A percentile compares a stretch with the other conserved stretches of the same genome.
phyloP scores from a whole-genome alignment of 768 basidiomycete species.

The Trametopsis cervina region DNA sequence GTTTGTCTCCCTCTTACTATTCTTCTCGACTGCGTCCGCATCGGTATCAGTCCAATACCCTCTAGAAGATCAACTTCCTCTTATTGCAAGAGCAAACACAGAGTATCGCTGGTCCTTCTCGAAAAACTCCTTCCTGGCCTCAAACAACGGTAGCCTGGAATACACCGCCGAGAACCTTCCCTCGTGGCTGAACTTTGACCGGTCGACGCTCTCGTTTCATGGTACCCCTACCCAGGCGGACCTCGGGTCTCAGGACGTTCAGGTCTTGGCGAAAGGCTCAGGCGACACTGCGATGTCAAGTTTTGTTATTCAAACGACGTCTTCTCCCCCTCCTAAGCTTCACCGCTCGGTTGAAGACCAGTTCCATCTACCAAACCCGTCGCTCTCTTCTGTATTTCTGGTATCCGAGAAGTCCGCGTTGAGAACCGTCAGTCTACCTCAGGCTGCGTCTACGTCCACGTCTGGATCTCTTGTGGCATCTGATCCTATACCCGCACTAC shows the following conservation, averaged over 20 bases:
- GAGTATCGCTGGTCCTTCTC: slow-evolving; percentile 69
- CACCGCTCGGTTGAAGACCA: slow-evolving; percentile 48
- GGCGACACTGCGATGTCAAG: slow-evolving; percentile 38
- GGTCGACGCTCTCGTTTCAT: slow-evolving; percentile 46
- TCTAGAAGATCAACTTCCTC: slow-evolving; percentile 67
- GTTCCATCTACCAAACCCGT: slow-evolving; percentile 52
- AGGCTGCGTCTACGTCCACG: no score
- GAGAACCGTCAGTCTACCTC: no score
- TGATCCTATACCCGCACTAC: slow-evolving; percentile 39
- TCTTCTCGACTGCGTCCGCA: slow-evolving; percentile 28
- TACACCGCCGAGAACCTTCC: slow-evolving; percentile 60
- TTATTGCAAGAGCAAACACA: slow-evolving; percentile 61
- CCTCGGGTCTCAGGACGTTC: slow-evolving; percentile 54
- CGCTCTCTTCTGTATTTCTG: slow-evolving; percentile 71
- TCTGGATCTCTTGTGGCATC: not conserved
- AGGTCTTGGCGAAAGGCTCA: slow-evolving; percentile 56
- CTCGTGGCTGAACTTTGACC: slow-evolving; percentile 72
- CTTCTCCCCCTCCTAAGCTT: slow-evolving; percentile 45
- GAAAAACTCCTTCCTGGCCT: slow-evolving; percentile 53
- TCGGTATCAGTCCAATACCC: slow-evolving; percentile 48
- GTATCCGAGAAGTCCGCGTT: slow-evolving; percentile 57
- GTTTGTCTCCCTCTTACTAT: slow-evolving; percentile 34
- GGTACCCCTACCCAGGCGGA: slow-evolving; percentile 64
- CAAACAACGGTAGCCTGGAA: slow-evolving; percentile 33
- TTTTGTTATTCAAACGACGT: slow-evolving; percentile 52